Conservation (phyloP, 2,329 filamentous ascomycete genomes). For the Alternaria arbusti region DNA sequence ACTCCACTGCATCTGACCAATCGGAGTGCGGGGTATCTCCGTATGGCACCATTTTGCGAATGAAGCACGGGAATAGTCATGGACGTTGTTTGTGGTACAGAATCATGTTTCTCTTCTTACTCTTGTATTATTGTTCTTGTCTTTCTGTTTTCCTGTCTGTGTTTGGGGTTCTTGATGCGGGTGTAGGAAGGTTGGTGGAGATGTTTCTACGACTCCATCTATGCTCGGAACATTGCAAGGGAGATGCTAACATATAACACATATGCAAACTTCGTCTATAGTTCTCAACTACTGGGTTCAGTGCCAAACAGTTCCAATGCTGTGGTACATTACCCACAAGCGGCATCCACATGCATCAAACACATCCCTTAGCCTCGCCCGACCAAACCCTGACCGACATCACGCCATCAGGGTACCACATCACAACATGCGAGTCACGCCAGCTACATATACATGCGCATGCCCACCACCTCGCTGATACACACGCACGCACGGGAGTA, state of each 20-base stretch:
- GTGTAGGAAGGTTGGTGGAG: not conserved
- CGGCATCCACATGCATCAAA: not conserved
- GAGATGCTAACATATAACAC: not conserved
- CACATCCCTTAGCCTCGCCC: not conserved
- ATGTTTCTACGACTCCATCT: not conserved
- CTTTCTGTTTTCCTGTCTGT: not conserved
- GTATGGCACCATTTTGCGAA: not conserved
- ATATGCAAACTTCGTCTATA: fast-evolving
- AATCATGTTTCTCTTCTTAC: not conserved
- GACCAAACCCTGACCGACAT: constrained; percentile 1
- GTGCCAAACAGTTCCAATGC: not conserved
- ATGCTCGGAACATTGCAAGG: not conserved
- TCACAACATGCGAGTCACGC: not conserved
- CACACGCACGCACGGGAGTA: too few relatives aligned
- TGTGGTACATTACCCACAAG: not conserved
- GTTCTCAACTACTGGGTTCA: not conserved
- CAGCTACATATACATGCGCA: constrained; percentile 1
- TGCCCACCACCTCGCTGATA: not conserved
- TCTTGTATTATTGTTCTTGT: fast-evolving
- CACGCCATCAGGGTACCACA: constrained; percentile 28
- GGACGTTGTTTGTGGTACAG: not conserved
- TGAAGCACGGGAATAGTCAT: not conserved
- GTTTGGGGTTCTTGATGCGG: not conserved
- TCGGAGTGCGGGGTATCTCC: constrained; percentile 20
- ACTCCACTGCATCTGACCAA: constrained; percentile 15